Percentiles rank a stretch among this genome's conserved stretches.
phyloP scores from a whole-genome alignment of 441 rosid genomes.

The Mallotus japonicus region DNA sequence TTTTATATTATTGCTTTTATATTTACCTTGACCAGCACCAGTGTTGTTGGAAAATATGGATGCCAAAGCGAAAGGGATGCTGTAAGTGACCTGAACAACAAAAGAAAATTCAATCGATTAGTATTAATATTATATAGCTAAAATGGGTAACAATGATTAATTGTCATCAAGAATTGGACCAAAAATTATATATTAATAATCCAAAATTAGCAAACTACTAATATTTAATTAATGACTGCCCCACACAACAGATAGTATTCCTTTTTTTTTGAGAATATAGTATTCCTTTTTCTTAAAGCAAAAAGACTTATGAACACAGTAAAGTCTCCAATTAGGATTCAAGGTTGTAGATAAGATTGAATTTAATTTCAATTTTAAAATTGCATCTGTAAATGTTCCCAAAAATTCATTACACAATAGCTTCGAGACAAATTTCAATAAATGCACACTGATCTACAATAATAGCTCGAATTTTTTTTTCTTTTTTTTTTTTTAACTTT shows the following conservation, averaged over 20 bases:
- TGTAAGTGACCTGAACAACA: slow-evolving; percentile 60
- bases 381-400: background rate
- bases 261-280: background rate
- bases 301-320: background rate
- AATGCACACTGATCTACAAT: background rate
- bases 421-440: slow-evolving; percentile 14
- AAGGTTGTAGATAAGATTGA: background rate
- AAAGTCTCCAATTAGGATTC: background rate
- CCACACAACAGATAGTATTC: background rate
- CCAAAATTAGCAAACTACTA: background rate
- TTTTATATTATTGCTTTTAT: too few relatives aligned
- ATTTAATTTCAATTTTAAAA: background rate
- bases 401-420: background rate
- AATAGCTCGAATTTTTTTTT: background rate
- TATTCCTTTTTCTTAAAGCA: background rate
- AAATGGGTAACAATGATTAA: background rate
- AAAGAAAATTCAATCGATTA: background rate
- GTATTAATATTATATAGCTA: too few relatives aligned
- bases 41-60: slow-evolving; percentile 63
- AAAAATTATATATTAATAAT: background rate
- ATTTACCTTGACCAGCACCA: slow-evolving; percentile 87
- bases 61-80: slow-evolving; percentile 88
- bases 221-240: background rate
- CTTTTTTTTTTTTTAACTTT: too few relatives aligned
- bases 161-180: background rate